Conservation (phyloP, 768 basidiomycete genomes). For the Naganishia antarctica region DNA sequence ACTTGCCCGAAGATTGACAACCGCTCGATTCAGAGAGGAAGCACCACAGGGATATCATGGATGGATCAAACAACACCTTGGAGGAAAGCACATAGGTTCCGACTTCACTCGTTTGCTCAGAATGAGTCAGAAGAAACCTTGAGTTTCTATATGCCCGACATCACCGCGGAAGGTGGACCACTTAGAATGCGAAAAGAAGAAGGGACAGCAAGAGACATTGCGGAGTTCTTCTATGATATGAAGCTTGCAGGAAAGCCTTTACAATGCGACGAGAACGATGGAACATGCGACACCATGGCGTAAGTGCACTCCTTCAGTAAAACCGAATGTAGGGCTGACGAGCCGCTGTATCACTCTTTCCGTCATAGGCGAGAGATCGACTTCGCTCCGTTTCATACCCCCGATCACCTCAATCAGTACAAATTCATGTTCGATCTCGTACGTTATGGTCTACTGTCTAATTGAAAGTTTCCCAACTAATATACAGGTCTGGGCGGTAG, state of each 20-base stretch:
- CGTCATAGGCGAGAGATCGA: slow-evolving; percentile 42
- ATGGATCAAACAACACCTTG: slow-evolving; percentile 42
- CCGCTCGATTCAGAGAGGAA: slow-evolving; percentile 35
- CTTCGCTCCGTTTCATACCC: slow-evolving; percentile 39
- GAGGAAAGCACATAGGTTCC: slow-evolving; percentile 44
- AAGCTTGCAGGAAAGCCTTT: slow-evolving; percentile 45
- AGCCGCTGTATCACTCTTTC: too few species aligned
- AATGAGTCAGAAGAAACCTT: slow-evolving; percentile 33
- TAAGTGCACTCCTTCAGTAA: slow-evolving; percentile 26
- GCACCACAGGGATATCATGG: slow-evolving; percentile 47
- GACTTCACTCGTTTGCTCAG: slow-evolving; percentile 43
- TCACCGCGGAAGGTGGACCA: slow-evolving; percentile 30
- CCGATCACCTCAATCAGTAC: slow-evolving; percentile 47
- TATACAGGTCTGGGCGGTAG: not conserved
- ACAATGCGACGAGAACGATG: slow-evolving; percentile 46
- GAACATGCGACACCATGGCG: slow-evolving; percentile 45
- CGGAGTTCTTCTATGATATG: slow-evolving; percentile 42
- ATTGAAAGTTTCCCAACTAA: slow-evolving; percentile 29
- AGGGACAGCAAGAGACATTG: slow-evolving; percentile 29
- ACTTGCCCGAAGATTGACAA: not conserved
- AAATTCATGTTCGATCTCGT: slow-evolving; percentile 50
- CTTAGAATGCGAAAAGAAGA: slow-evolving; percentile 31
- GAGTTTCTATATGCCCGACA: slow-evolving; percentile 38
- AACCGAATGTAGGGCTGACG: too few species aligned
- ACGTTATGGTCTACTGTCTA: slow-evolving; percentile 42